Percentiles rank a stretch among this genome's conserved stretches.
Evolutionary conservation across 768 basidiomycete species (phyloP).

Genomic region (Psilocybe sp.): DNA sequence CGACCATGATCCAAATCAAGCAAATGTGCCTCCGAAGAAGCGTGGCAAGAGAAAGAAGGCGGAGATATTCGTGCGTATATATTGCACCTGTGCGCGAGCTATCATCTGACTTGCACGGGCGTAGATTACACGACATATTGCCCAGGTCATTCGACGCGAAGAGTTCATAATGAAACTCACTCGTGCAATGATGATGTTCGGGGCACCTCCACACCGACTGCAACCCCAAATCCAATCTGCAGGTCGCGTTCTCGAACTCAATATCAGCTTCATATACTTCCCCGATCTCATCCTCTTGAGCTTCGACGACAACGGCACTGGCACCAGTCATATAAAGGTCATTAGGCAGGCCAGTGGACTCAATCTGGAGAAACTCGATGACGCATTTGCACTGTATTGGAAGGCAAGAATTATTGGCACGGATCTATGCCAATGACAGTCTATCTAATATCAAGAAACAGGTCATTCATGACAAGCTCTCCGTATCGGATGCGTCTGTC

Average conservation of each 20-base stretch:
- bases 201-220: constrained; percentile 78
- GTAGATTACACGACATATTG: constrained; percentile 81
- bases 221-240: constrained; percentile 81
- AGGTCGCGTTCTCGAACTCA: constrained; percentile 74
- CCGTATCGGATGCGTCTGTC: constrained; percentile 68
- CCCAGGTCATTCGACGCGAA: constrained; percentile 77
- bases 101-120: neutral
- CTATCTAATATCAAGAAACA: constrained; percentile 18
- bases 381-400: constrained; percentile 74
- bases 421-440: neutral
- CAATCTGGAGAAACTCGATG: constrained; percentile 74
- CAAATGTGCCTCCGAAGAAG: constrained; percentile 21
- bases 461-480: constrained; percentile 83
- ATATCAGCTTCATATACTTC: constrained; percentile 67
- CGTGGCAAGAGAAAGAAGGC: constrained; percentile 64
- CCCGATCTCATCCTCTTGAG: constrained; percentile 77
- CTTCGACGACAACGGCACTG: constrained; percentile 77
- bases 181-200: constrained; percentile 88
- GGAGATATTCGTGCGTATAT: constrained; percentile 64
- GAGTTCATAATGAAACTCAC: constrained; percentile 84
- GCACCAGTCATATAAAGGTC: constrained; percentile 79
- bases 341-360: constrained; percentile 70
- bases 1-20: constrained; percentile 12
- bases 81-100: neutral
- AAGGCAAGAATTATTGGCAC: constrained; percentile 37